These are phyloP conservation scores for Phialocephala subalpina DNA, from an alignment of 2,329 filamentous ascomycete genomes.

Conservation along the genomic window DNA sequence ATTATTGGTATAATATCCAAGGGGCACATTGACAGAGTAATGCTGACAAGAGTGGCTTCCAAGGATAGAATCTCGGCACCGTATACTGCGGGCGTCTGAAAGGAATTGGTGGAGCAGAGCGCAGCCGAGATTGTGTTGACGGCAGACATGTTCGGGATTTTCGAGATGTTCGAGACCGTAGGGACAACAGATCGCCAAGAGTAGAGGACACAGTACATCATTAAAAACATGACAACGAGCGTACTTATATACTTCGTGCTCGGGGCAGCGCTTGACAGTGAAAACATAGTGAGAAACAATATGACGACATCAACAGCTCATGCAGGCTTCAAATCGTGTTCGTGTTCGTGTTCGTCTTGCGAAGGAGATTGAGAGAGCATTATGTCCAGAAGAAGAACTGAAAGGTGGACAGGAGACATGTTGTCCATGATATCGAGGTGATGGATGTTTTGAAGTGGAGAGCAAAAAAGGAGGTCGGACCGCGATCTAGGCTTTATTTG, in stretches of 20 bases:
- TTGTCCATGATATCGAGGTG: too few species aligned
- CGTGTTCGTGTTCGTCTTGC: too few species aligned
- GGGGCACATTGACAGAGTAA: neutral
- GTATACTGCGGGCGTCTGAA: neutral
- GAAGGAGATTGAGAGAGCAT: neutral
- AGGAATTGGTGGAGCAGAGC: neutral
- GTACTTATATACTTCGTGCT: neutral
- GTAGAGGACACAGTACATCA: neutral
- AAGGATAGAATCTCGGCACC: constrained; percentile 10
- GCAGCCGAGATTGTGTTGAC: neutral
- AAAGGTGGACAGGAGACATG: too few species aligned
- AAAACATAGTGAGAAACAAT: neutral
- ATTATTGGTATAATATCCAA: neutral
- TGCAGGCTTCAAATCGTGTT: too few species aligned
- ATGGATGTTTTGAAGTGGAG: neutral
- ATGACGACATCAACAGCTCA: neutral
- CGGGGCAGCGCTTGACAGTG: neutral
- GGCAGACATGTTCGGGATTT: too few species aligned
- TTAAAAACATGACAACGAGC: neutral
- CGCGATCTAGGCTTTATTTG: neutral
- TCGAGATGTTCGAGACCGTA: neutral
- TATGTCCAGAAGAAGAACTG: neutral
- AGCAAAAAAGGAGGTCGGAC: neutral
- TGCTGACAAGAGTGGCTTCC: neutral
- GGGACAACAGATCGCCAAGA: neutral